Base-by-base conservation (phyloP, 1,284 basidiomycete species). In the Phlebopus sp. region DNA sequence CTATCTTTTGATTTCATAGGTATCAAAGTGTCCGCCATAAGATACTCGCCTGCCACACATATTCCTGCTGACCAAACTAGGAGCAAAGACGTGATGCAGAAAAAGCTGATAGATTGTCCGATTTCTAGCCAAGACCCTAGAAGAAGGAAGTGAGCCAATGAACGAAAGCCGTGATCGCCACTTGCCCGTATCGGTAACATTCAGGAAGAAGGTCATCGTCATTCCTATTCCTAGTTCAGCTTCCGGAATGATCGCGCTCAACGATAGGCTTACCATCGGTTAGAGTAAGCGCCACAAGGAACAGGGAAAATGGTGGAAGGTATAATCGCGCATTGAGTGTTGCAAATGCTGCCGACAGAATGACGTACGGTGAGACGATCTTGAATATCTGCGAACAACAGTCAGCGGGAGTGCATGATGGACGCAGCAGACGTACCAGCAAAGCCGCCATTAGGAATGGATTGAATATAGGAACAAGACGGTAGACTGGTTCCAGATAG, bases 401-500 rank as follows among this genome's bases (percentile, higher is more conserved):
- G 38, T 56, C 18, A 60, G 37, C 21, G 1, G 6, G 17, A n/a
- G 17, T 27, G 37, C 34, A 36, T 19, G 17, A 27, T n/a, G 17
- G 29, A 49, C 36, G 21, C 23, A 23, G 31, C 30, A 44, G 8
- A 64, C 75, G 17, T 57, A 88, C 86, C 51, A 90, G 66, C 11
- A 90, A 73, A 2, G 78, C 62, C 0, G 84, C 81, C 92, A 94
- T 93, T 45, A 90, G 76, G 67, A 93, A 94, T 0, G 92, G 92
- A 54, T 78, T 87, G 68, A 94, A 95, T 49, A 92, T 78, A 0
- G 92, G 90, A 49, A 94, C 86, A 11, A 95, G 75, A 4, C 92
- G 84, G 60, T 92, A 95, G 8, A 95, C 92, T 0, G 92, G 92
- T 38, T 88, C 90, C 10, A 94, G 76, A 64, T 94, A 95, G 69